Evolutionary conservation across 2,329 filamentous ascomycete genomes (phyloP).

Genomic region (Aspergillus aculeatus): DNA sequence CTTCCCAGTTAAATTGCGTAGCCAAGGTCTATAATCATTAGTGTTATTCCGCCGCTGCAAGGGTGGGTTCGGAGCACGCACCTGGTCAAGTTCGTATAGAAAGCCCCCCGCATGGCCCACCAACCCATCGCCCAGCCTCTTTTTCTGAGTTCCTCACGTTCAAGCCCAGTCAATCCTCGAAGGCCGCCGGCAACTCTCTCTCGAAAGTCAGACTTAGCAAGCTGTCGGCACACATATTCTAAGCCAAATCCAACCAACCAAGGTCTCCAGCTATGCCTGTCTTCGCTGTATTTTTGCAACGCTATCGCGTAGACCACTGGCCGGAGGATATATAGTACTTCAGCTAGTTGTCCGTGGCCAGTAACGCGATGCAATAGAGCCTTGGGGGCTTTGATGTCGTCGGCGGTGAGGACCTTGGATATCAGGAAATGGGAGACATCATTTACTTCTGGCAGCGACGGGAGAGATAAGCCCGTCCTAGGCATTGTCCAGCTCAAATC

Average conservation of each 20-base stretch:
- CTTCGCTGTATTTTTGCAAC: slow-evolving; percentile 68
- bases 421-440: slow-evolving; percentile 87
- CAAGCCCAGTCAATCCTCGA: slow-evolving; percentile 75
- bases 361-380: slow-evolving; percentile 73
- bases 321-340: slow-evolving; percentile 86
- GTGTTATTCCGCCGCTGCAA: slow-evolving; percentile 10
- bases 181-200: slow-evolving; percentile 67
- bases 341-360: slow-evolving; percentile 77
- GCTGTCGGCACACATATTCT: slow-evolving; percentile 84
- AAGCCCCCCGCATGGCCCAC: slow-evolving; percentile 96
- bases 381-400: slow-evolving; percentile 92
- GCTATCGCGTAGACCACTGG: slow-evolving; percentile 84
- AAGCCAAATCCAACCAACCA: slow-evolving; percentile 85
- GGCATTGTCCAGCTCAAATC: slow-evolving; percentile 80
- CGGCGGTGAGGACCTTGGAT: slow-evolving; percentile 85
- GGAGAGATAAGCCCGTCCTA: slow-evolving; percentile 82
- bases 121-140: slow-evolving; percentile 87
- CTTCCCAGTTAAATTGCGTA: slow-evolving; percentile 68
- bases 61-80: slow-evolving; percentile 34
- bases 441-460: slow-evolving; percentile 73
- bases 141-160: slow-evolving; percentile 85
- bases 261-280: slow-evolving; percentile 82
- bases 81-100: slow-evolving; percentile 87
- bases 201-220: slow-evolving; percentile 67
- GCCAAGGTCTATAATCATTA: slow-evolving; percentile 51